A percentile compares a stretch with the other conserved stretches of the same genome.
Evolutionary conservation across 257 asterid species (phyloP).

Genomic region (Ilex asprella): DNA sequence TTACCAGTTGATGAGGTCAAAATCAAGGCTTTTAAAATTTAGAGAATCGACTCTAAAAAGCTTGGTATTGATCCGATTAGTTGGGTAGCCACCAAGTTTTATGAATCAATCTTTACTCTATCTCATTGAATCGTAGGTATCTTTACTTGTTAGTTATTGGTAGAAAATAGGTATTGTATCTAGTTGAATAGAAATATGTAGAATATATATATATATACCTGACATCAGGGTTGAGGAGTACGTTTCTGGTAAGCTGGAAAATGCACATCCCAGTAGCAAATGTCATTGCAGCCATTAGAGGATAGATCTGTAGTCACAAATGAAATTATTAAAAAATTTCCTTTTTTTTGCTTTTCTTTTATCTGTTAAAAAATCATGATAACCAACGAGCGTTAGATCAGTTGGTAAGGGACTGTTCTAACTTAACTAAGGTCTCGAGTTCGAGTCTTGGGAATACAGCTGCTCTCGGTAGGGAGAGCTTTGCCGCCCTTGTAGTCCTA

Average conservation of each 20-base stretch:
- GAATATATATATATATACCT: slow-evolving; percentile 26
- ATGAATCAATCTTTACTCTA: not conserved
- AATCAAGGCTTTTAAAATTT: not conserved
- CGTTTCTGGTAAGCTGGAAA: slow-evolving; percentile 70
- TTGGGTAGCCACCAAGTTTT: no score
- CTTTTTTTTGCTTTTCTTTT: not conserved
- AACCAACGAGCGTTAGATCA: not conserved
- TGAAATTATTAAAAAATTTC: not conserved
- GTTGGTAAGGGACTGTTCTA: no score
- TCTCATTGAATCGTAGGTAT: no score
- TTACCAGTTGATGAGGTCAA: no score
- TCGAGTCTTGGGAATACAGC: no score
- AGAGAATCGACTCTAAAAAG: not conserved
- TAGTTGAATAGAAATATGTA: not conserved
- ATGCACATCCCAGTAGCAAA: slow-evolving; percentile 64
- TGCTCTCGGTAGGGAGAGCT: no score
- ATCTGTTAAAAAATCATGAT: not conserved
- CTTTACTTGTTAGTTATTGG: no score
- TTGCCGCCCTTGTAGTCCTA: no score
- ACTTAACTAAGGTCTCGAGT: no score
- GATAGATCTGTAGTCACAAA: slow-evolving; percentile 45
- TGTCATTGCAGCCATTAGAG: slow-evolving; percentile 74
- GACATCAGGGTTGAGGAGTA: slow-evolving; percentile 64
- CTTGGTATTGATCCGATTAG: not conserved
- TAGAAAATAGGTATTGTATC: not conserved